Evolutionary conservation across 495 filamentous ascomycete species (phyloP).

Genomic region (Xylona heveae): DNA sequence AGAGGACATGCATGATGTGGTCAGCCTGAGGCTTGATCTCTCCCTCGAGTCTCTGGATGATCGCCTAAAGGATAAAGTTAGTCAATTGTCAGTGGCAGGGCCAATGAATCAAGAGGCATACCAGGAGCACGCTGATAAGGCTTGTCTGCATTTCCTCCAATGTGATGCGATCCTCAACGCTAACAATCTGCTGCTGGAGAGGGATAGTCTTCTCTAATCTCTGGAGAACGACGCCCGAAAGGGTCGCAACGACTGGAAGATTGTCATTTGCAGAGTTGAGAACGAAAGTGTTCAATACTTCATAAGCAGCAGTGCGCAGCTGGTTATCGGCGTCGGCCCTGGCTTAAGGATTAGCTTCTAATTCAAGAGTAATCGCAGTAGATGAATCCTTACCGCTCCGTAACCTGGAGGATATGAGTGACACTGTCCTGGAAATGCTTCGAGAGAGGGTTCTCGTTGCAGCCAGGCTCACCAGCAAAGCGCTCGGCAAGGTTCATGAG

Average conservation of each 20-base stretch:
- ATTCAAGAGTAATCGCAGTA: not conserved
- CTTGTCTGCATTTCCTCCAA: slow-evolving; percentile 97
- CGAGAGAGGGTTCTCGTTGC: slow-evolving; percentile 62
- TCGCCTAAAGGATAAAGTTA: slow-evolving; percentile 25
- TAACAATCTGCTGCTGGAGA: slow-evolving; percentile 87
- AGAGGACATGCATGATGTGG: slow-evolving; percentile 73
- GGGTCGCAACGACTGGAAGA: slow-evolving; percentile 52
- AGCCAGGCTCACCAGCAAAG: slow-evolving; percentile 65
- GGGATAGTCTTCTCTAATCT: slow-evolving; percentile 76
- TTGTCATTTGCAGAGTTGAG: slow-evolving; percentile 74
- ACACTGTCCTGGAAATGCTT: slow-evolving; percentile 88
- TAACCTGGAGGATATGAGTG: slow-evolving; percentile 61
- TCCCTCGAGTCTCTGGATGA: slow-evolving; percentile 76
- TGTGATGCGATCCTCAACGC: slow-evolving; percentile 82
- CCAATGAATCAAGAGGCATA: slow-evolving; percentile 8
- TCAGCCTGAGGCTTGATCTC: slow-evolving; percentile 83
- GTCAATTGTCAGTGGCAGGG: not conserved
- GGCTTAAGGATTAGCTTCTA: slow-evolving; percentile 3
- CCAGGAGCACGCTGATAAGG: slow-evolving; percentile 67
- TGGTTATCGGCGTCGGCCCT: slow-evolving; percentile 66
- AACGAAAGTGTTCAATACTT: slow-evolving; percentile 87
- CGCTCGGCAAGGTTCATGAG: slow-evolving; percentile 96
- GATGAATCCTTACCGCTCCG: slow-evolving; percentile 38
- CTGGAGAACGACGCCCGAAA: slow-evolving; percentile 69
- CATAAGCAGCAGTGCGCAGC: slow-evolving; percentile 95